Conservation (phyloP, 805 yeast species). For the Zygotorulaspora danielsina region DNA sequence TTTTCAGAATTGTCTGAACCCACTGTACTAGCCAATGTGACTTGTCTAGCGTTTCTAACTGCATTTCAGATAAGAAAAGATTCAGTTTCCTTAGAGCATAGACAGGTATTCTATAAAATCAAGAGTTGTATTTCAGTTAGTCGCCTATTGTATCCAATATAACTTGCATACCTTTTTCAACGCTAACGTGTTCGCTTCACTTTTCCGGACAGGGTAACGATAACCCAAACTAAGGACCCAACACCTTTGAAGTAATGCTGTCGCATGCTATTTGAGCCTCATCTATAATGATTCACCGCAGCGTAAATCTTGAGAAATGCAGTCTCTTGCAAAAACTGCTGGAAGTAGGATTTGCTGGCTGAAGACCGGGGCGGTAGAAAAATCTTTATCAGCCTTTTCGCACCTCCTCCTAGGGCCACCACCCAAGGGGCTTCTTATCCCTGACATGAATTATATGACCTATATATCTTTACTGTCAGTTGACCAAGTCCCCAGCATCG, state of each 20-base stretch:
- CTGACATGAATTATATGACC: too few relatives aligned
- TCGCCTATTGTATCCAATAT: background rate
- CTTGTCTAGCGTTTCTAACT: conserved; percentile 1
- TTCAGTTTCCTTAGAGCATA: background rate
- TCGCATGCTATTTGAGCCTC: too few relatives aligned
- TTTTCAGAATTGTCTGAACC: conserved; percentile 42
- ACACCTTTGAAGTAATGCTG: background rate
- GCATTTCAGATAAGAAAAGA: conserved; percentile 1
- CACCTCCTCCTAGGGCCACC: too few relatives aligned
- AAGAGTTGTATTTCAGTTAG: background rate
- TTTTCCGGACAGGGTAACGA: background rate
- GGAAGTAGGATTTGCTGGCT: too few relatives aligned
- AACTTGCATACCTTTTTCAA: background rate
- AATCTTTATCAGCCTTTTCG: too few relatives aligned
- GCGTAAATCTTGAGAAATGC: too few relatives aligned
- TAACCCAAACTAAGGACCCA: background rate
- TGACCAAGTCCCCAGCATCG: too few relatives aligned
- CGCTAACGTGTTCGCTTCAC: conserved; percentile 2
- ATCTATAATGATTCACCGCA: too few relatives aligned
- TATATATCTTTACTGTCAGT: too few relatives aligned
- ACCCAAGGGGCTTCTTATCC: too few relatives aligned
- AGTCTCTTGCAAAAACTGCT: too few relatives aligned
- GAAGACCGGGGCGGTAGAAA: too few relatives aligned
- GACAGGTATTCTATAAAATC: background rate
- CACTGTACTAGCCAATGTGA: conserved; percentile 14